Evolutionary conservation across 2,329 filamentous ascomycete species (phyloP).

Genomic region (Pezicula neosporulosa): DNA sequence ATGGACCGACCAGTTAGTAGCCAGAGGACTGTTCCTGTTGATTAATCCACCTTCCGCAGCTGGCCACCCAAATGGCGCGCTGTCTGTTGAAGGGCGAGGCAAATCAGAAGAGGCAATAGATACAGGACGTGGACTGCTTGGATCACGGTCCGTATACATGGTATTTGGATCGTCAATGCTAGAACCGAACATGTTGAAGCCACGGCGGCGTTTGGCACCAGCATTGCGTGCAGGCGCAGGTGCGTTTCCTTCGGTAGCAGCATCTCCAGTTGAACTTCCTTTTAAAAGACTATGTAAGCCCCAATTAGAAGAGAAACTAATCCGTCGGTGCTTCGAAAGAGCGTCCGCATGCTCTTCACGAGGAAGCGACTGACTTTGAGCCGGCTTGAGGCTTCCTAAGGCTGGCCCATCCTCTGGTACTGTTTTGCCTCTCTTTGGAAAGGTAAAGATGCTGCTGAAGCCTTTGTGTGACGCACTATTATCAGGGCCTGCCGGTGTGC

Average conservation of each 20-base stretch:
- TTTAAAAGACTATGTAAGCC: constrained; percentile 33
- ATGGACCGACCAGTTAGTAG: constrained; percentile 45
- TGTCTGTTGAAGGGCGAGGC: constrained; percentile 76
- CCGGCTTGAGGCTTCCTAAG: constrained; percentile 65
- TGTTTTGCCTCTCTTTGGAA: constrained; percentile 59
- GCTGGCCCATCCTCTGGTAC: constrained; percentile 58
- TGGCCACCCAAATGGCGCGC: constrained; percentile 68
- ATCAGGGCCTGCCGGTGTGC: constrained; percentile 25
- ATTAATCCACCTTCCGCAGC: constrained; percentile 40
- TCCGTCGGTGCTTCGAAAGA: constrained; percentile 46
- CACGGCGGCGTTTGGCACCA: constrained; percentile 17
- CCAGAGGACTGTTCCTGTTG: constrained; percentile 49
- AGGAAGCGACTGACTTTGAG: constrained; percentile 77
- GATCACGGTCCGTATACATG: constrained; percentile 50
- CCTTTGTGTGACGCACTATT: constrained; percentile 42
- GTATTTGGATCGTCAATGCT: constrained; percentile 38
- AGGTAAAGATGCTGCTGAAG: constrained; percentile 53
- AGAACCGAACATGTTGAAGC: constrained; percentile 44
- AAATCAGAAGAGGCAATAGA: constrained; percentile 69
- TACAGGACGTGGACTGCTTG: constrained; percentile 60
- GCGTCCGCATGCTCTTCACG: constrained; percentile 51
- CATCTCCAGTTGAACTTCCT: constrained; percentile 19
- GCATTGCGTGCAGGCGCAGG: constrained; percentile 26
- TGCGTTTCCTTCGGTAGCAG: constrained; percentile 24
- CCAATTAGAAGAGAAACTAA: constrained; percentile 56